Conservation (phyloP, 202 grass and related monocot species). For the Hordeum pubiflorum region DNA sequence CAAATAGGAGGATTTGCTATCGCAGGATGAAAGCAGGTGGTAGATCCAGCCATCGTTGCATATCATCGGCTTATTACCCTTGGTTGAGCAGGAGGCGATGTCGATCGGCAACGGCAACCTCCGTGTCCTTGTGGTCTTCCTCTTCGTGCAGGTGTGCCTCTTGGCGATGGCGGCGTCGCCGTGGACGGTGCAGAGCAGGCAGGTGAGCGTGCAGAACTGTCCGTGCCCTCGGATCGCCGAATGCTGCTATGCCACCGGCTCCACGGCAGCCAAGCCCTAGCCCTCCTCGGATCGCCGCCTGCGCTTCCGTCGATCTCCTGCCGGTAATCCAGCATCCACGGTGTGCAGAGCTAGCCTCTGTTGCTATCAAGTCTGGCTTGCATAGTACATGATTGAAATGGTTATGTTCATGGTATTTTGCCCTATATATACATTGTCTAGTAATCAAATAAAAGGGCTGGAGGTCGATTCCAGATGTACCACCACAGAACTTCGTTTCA, state of each 20-base stretch:
- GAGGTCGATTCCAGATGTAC: neutral
- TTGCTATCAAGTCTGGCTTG: too few relatives aligned
- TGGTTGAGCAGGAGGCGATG: neutral
- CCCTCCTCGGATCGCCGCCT: neutral
- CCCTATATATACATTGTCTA: too few relatives aligned
- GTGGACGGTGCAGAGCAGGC: neutral
- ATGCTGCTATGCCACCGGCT: neutral
- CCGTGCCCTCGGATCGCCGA: neutral
- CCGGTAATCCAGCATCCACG: too few relatives aligned
- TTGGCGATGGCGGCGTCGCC: neutral
- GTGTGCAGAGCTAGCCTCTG: too few relatives aligned
- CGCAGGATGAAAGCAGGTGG: too few relatives aligned
- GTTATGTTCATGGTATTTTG: too few relatives aligned
- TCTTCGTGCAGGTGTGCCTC: constrained; percentile 5
- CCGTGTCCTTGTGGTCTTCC: neutral
- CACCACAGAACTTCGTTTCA: neutral
- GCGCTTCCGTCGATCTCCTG: neutral
- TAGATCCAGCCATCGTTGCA: too few relatives aligned
- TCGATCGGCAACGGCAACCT: neutral
- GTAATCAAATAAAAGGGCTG: too few relatives aligned
- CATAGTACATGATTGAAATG: too few relatives aligned
- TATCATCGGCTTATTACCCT: too few relatives aligned
- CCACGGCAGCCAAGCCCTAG: neutral
- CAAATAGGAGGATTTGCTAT: too few relatives aligned
- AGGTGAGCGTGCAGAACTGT: too few relatives aligned